Evolutionary conservation across 768 basidiomycete genomes (phyloP), one percentile per base, ranked within the genome.

Genomic region (Termitomyces sp.): DNA sequence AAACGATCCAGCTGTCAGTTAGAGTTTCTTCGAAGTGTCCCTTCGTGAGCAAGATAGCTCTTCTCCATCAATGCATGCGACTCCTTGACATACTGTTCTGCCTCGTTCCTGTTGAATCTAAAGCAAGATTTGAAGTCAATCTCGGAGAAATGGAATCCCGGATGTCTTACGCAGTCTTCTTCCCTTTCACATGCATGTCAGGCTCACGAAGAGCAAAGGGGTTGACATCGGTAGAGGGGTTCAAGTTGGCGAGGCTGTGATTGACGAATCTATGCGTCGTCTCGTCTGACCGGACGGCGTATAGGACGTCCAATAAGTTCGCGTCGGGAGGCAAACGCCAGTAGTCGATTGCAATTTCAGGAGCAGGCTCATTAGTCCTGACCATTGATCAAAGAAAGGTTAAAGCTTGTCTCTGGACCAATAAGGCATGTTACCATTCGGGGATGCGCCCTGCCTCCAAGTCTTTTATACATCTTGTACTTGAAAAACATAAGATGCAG

Each of bases 191-290:
- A 62, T 81, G 77, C 82, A 96, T 95, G 58, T 88, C 81, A 14
- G 95, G 93, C 65, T 98, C 95, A 22, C 85, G 82, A 26, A 97
- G 71, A 15, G 93, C 90, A 62, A 94, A 93, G 0, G 92, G 93
- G 65, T 95, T 97, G 62, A 92, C 83, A 68, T 98, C 96, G 35
- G 80, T 82, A 34, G 78, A 67, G 30, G 77, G 75, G 60, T 91
- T 74, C 48, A 99, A 77, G 71, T 93, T 94, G 3, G 94, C 96
- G 35, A 98, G 76, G 55, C 89, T 91, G 73, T 98, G 96, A 70
- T 98, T 98, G 60, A 96, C 93, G 64, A 98, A 98, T 48, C 93
- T 79, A 65, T 98, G 95, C 1, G 90, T 93, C 0, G 89, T 82
- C 68, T 98, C 95, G 69, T 98, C 95, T 15, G 90, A 92, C 62